A percentile compares a stretch with the other conserved stretches of the same genome.
Evolutionary conservation across 1,139 yeast genomes (phyloP).

Genomic region (Hyphopichia wangnamkhiaoensis): DNA sequence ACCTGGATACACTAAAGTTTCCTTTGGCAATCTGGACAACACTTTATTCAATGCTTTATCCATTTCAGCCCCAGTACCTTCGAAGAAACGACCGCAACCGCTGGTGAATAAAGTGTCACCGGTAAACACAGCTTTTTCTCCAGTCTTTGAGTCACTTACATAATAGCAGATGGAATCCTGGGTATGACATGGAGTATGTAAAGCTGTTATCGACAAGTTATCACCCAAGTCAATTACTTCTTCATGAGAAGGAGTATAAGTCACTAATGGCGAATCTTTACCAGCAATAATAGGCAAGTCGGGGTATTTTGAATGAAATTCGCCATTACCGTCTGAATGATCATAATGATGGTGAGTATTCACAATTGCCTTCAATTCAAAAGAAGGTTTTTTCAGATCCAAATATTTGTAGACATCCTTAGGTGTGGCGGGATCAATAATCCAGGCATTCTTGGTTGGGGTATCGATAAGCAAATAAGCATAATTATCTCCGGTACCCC

Average conservation of each 20-base stretch:
- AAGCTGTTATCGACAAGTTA: conserved; percentile 66
- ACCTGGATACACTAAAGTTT: conserved; percentile 83
- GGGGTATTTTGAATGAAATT: conserved; percentile 43
- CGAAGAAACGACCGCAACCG: conserved; percentile 97
- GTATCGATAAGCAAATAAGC: conserved; percentile 77
- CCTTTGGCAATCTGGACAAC: conserved; percentile 62
- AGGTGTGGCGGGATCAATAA: conserved; percentile 92
- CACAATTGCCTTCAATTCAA: conserved; percentile 68
- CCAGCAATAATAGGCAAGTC: conserved; percentile 83
- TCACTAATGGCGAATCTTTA: conserved; percentile 68
- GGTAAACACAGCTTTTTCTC: conserved; percentile 77
- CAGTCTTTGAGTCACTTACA: conserved; percentile 61
- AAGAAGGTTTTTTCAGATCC: conserved; percentile 23
- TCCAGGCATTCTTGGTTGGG: conserved; percentile 67
- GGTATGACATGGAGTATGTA: conserved; percentile 97
- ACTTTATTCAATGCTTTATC: conserved; percentile 59
- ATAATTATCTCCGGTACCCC: conserved; percentile 93
- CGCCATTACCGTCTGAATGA: conserved; percentile 86
- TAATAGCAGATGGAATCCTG: conserved; percentile 92
- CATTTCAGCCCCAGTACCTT: conserved; percentile 86
- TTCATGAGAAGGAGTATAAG: conserved; percentile 64
- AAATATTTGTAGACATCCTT: conserved; percentile 45
- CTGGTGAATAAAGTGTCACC: conserved; percentile 94
- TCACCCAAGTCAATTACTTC: conserved; percentile 67
- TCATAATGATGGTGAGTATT: conserved; percentile 97